Base-by-base conservation (phyloP, 805 yeast genomes). In the Soucietia sequanensis region DNA sequence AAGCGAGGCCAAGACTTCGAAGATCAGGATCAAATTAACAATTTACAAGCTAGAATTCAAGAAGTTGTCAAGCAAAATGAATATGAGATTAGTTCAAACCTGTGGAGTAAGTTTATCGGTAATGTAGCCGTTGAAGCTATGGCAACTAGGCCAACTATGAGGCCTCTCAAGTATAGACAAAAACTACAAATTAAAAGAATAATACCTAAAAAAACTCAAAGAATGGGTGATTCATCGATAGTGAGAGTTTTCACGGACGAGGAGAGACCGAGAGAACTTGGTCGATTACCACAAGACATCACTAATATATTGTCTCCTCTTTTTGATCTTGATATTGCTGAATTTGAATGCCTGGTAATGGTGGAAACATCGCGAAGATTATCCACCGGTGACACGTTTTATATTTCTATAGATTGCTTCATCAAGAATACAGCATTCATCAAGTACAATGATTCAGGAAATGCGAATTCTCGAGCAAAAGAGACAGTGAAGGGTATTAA, bases 381-480 rank as follows among this genome's bases (percentile, higher is more conserved):
- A 22, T 68, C 84, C 7, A 75, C 80, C 2, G 98, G 97, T 3
- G 95, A 88, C 50, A 69, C 82, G 1, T 81, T 90, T 48, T 67
- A 76, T 15, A 64, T 88, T 0, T 86, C 81, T 47, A 59, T 86
- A 4, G 85, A 87, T 47, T 76, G 88, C 39, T 85, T 56, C 50
- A 52, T 90, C 17, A 70, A 46, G 24, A 55, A 39, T 53, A 62
- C 33, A 39, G 74, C 64, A 53, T 43, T 72, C 63, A 12, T 33
- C 45, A 29, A 29, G 30, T 44, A 30, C 20, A 31, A 38, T 2
- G 45, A 39, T n/a, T 15, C 25, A 17, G 29, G 27, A 2, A 30
- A 38, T 7, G 36, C 28, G 22, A 23, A 22, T 11, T n/a, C n/a
- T n/a, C n/a, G n/a, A n/a, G 14, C 18, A 10, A 14, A 17, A 9